Percentiles rank a stretch among this genome's conserved stretches.
These are phyloP conservation scores for Suhomyces emberorum DNA, from an alignment of 805 yeast genomes.

Conservation along the genomic window DNA sequence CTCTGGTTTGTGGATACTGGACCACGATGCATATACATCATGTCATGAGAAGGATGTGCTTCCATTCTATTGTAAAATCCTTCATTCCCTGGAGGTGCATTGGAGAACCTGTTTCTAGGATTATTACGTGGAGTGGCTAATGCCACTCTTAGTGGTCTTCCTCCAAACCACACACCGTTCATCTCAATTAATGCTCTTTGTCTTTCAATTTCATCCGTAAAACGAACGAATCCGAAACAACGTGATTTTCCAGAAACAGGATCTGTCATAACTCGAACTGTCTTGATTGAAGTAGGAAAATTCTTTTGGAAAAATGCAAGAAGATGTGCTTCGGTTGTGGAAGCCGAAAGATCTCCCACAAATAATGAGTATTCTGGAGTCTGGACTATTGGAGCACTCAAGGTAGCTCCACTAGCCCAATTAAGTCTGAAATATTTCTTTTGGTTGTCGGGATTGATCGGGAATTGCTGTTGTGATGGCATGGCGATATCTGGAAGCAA, in stretches of 20 bases:
- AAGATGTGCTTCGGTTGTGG: constrained; percentile 77
- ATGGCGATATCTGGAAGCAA: constrained; percentile 56
- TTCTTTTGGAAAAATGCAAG: constrained; percentile 66
- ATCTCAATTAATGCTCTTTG: constrained; percentile 65
- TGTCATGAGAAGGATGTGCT: constrained; percentile 11
- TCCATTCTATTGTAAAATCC: constrained; percentile 3
- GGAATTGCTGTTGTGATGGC: constrained; percentile 40
- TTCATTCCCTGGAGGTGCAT: neutral
- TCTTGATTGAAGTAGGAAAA: constrained; percentile 62
- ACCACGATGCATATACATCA: constrained; percentile 15
- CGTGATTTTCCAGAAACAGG: constrained; percentile 75
- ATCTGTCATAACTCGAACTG: constrained; percentile 84
- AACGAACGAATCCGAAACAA: constrained; percentile 79
- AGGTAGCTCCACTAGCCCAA: constrained; percentile 84
- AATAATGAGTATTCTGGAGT: constrained; percentile 75
- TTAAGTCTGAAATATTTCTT: constrained; percentile 68
- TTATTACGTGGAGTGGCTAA: constrained; percentile 66
- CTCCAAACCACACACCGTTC: constrained; percentile 81
- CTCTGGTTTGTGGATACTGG: neutral
- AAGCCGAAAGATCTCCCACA: constrained; percentile 80
- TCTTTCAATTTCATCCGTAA: constrained; percentile 67
- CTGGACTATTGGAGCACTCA: constrained; percentile 65
- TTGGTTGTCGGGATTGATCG: constrained; percentile 43
- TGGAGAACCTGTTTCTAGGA: constrained; percentile 3
- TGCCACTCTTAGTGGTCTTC: constrained; percentile 73